Evolutionary conservation across 1,284 basidiomycete species (phyloP).

Genomic region (Coniophora puteana): DNA sequence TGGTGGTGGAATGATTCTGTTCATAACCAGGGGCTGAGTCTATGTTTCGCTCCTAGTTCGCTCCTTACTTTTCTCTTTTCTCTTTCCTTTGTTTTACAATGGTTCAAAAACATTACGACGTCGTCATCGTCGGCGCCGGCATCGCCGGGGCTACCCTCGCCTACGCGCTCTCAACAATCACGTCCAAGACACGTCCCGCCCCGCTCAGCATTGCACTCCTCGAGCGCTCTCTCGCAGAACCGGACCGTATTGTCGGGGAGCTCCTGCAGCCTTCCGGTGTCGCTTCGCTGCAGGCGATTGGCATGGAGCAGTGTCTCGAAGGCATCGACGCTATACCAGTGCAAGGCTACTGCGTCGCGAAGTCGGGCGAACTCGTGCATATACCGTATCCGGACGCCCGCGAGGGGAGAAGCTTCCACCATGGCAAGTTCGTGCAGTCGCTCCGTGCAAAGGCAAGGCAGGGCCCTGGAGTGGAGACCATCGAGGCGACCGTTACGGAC

Average conservation of each 20-base stretch:
- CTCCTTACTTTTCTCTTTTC: not conserved
- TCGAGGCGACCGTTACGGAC: slow-evolving; percentile 82
- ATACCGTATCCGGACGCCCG: slow-evolving; percentile 84
- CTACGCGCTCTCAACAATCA: slow-evolving; percentile 58
- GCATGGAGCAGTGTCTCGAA: slow-evolving; percentile 73
- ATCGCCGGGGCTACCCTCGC: slow-evolving; percentile 80
- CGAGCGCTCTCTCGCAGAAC: slow-evolving; percentile 87
- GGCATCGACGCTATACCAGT: slow-evolving; percentile 87
- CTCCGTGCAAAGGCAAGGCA: slow-evolving; percentile 66
- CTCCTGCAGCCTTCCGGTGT: slow-evolving; percentile 95
- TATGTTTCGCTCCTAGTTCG: too few species aligned
- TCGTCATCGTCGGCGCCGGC: slow-evolving; percentile 88
- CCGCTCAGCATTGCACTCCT: slow-evolving; percentile 79
- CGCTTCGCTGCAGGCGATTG: slow-evolving; percentile 72
- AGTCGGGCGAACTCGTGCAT: slow-evolving; percentile 64
- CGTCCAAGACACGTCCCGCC: slow-evolving; percentile 37
- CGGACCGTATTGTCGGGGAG: slow-evolving; percentile 97
- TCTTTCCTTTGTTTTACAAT: slow-evolving; percentile 10
- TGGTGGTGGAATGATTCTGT: too few species aligned
- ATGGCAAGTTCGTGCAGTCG: slow-evolving; percentile 88
- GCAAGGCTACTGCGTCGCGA: slow-evolving; percentile 86
- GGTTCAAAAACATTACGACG: slow-evolving; percentile 52
- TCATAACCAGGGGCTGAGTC: not conserved
- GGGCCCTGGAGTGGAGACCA: slow-evolving; percentile 63
- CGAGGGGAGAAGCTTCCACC: slow-evolving; percentile 86